Evolutionary conservation across 306 rosid genomes (phyloP).

Genomic region (Ziziphus jujuba): DNA sequence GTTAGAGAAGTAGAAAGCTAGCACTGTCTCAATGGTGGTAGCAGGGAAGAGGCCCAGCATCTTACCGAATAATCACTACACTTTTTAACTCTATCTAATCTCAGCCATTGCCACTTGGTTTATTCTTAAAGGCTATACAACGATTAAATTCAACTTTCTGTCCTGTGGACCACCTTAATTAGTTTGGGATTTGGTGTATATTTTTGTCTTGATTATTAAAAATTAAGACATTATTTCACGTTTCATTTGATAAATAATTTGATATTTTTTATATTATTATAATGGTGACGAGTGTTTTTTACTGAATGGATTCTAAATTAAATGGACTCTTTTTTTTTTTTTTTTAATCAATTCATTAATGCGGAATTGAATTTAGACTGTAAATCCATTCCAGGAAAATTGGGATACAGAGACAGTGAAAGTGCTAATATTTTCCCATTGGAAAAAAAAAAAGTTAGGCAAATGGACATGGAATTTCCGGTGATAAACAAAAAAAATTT

Average conservation of each 20-base stretch:
- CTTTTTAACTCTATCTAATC: slow-evolving; percentile 21
- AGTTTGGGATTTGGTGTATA: slow-evolving; percentile 11
- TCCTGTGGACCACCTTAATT: slow-evolving; percentile 32
- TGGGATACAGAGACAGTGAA: slow-evolving; percentile 32
- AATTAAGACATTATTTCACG: too few species aligned
- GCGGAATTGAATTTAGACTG: slow-evolving; percentile 14
- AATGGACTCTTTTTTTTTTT: slow-evolving; percentile 22
- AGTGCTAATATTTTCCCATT: slow-evolving; percentile 10
- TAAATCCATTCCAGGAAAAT: slow-evolving; percentile 39
- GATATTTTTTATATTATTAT: background rate
- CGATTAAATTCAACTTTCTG: background rate
- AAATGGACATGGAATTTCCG: background rate
- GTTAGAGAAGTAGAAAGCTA: slow-evolving; percentile 56
- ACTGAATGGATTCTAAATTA: background rate
- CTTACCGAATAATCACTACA: slow-evolving; percentile 36
- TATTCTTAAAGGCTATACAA: slow-evolving; percentile 12
- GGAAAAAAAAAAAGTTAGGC: slow-evolving; percentile 39
- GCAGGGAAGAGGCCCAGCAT: slow-evolving; percentile 46
- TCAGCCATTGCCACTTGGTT: slow-evolving; percentile 39
- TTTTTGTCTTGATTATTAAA: too few species aligned
- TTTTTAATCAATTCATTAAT: background rate
- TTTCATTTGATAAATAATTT: background rate
- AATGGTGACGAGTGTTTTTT: too few species aligned
- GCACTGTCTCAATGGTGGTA: slow-evolving; percentile 60
- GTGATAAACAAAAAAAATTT: slow-evolving; percentile 2